A percentile compares a stretch with the other conserved stretches of the same genome.
These are phyloP conservation scores for Acanthamoeba sp. DNA, from an alignment of 208 protist genomes.

Conservation along the genomic window DNA sequence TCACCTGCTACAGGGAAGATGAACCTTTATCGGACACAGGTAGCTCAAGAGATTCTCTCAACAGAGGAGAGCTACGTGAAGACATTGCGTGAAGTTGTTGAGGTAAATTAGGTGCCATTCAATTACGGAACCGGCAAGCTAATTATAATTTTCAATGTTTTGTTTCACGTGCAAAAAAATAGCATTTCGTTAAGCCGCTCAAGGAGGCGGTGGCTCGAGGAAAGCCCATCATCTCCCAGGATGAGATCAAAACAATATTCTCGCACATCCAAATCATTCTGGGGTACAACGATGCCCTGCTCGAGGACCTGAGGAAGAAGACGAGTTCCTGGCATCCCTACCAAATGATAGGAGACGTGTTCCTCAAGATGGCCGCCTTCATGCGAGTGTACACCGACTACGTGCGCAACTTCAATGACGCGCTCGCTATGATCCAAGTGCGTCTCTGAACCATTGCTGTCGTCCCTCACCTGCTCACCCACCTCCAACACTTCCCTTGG, in stretches of 20 bases:
- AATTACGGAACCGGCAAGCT: neutral
- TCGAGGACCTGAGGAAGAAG: constrained; percentile 48
- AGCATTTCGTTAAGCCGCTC: constrained; percentile 54
- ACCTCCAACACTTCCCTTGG: neutral
- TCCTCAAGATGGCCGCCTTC: constrained; percentile 45
- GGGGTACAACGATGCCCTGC: constrained; percentile 33
- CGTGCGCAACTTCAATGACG: constrained; percentile 65
- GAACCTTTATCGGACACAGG: constrained; percentile 45
- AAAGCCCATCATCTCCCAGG: constrained; percentile 53
- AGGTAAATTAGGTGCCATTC: neutral
- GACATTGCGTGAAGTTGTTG: constrained; percentile 7
- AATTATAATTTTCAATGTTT: neutral
- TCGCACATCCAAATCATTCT: constrained; percentile 69
- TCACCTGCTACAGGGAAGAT: constrained; percentile 13
- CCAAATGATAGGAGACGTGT: constrained; percentile 41
- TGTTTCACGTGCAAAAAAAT: neutral
- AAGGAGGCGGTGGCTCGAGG: neutral
- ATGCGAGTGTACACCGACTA: constrained; percentile 59
- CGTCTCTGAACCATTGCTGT: neutral
- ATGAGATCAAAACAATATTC: constrained; percentile 64
- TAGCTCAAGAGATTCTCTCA: constrained; percentile 26
- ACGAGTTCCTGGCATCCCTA: neutral
- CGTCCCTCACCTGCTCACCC: neutral
- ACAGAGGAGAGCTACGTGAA: constrained; percentile 59
- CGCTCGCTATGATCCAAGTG: constrained; percentile 30